Base-by-base conservation (phyloP, 1,139 yeast genomes). In the Starmera stellimalicola region DNA sequence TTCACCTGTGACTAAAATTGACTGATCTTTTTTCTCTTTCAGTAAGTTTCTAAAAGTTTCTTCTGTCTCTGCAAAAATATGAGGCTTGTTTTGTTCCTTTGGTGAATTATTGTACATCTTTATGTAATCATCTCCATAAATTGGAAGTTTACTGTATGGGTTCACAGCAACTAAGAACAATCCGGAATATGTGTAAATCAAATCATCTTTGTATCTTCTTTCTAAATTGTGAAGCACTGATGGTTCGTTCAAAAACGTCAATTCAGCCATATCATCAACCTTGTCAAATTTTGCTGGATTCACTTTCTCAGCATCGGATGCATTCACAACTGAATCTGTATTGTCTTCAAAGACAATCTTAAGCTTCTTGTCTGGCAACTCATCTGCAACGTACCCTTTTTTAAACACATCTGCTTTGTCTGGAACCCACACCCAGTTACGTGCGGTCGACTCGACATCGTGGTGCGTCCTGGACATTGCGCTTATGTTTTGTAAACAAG, bases 1-100 rank as follows among this genome's bases (percentile, higher is more conserved):
- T 55, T 93, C 99, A 41, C 99, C 99, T 2, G 98, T 93, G 10
- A 93, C 97, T 35, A 93, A 64, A 34, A 93, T 85, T 12, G 94
- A 78, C 58, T 93, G 98, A 56, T 88, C 82, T 49, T 77, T 78
- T 33, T 64, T 69, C 46, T 81, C 78, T 20, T 70, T 67, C 16
- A 85, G 63, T 57, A 91, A 65, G 49, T 80, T 83, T 39, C 85
- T 70, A 48, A 77, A 84, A 1, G 98, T 94, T 29, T 77, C 75
- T 52, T 91, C 96, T 0, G 97, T 84, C 20, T 83, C 78, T 2
- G 95, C 94, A 57, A 77, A 93, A 30, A 93, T 87, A 53, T 93
- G 99, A 1, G 99, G 98, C 39, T 66, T 68, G 16, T 68, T 69
- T 67, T 47, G 73, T 56, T 44, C 60, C 49, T 50, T 63, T 41